Base-by-base conservation (phyloP, 192 early-diverging fungal species). In the Mortierella alpina region DNA sequence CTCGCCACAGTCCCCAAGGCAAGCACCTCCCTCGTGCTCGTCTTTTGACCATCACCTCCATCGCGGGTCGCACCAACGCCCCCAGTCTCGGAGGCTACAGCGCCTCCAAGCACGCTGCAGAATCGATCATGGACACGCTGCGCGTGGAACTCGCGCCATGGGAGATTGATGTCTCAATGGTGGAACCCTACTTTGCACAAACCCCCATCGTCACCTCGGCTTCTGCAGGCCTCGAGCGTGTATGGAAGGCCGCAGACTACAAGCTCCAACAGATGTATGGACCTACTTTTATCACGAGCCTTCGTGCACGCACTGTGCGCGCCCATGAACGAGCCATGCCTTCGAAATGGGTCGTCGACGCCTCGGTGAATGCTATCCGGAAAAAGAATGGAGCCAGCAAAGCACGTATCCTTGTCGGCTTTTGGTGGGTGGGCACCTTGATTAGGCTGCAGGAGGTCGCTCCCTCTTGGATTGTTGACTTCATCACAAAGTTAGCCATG, bases 41-140 rank as follows among this genome's bases (percentile, higher is more conserved):
- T 65, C 81, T 85, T 53, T 57, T 85, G 10, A 75, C 59, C 44
- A 85, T 85, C 44, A 85, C 84, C 59, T 85, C 84, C 1, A 53
- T 85, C n/a, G 73, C 82, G 3, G 84, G 84, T 31, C 73, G 84
- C 17, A 56, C 84, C 23, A 79, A 77, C 46, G 54, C 82, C 31
- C 84, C 84, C 14, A 73, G 53, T 44, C 82, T 83, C 59, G 84
- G 75, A 0, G 84, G 80, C 11, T 85, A 78, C 55, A 80, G 71
- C 31, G 84, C 84, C 11, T 85, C 84, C 1, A 85, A 85, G 59
- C 84, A 85, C 40, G 84, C 84, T n/a, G 73, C 82, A 15, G 84
- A 85, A 46, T 82, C 84, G 0, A 83, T 85, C 73, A 51, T 85
- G 22, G 84, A 85, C 47, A 85, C 84, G 0, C 59, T 85, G 10